phyloP scores from a whole-genome alignment of 108 stramenopile genomes.

The Epithemia pelagica region DNA sequence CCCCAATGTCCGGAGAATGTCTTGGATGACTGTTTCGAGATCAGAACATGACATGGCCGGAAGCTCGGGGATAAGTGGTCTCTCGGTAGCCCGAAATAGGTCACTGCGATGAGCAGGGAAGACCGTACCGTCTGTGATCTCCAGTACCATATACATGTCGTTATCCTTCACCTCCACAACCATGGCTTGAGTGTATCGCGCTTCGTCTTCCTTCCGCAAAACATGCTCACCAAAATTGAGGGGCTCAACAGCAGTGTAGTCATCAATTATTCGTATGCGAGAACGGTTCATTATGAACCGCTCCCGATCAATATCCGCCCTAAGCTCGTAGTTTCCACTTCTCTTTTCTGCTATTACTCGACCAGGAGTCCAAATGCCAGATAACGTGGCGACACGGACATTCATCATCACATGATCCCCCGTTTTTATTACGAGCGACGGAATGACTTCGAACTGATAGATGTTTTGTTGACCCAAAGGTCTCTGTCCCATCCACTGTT shows the following conservation, averaged over 20 bases:
- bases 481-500: slow-evolving; percentile 55
- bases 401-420: not conserved
- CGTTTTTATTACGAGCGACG: not conserved
- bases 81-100: not conserved
- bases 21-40: not conserved
- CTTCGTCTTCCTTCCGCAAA: not conserved
- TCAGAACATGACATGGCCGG: not conserved
- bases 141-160: not conserved
- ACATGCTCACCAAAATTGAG: not conserved
- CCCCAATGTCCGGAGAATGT: not conserved
- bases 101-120: not conserved
- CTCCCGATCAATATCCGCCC: not conserved
- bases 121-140: not conserved
- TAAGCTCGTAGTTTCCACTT: not conserved
- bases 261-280: not conserved
- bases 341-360: not conserved
- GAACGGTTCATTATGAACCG: not conserved
- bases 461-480: slow-evolving; percentile 52
- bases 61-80: not conserved
- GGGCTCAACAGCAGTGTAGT: not conserved
- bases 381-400: not conserved
- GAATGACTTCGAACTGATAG: slow-evolving; percentile 33
- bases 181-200: not conserved
- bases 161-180: not conserved
- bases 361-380: not conserved